Conservation (phyloP, 75 land plant genomes). For the Pseudotsuga menziesii region DNA sequence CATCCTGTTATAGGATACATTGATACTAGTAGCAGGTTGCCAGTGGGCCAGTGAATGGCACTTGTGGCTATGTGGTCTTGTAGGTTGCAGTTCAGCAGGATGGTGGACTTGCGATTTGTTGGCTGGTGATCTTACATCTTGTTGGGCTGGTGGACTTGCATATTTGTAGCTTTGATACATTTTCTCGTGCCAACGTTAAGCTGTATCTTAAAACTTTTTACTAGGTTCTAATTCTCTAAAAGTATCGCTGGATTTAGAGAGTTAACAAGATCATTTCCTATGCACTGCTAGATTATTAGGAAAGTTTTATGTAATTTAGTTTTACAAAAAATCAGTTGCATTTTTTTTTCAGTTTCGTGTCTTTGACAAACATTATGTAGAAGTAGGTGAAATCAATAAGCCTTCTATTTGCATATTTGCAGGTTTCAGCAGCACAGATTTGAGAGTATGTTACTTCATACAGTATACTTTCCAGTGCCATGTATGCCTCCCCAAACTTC, state of each 20-base stretch:
- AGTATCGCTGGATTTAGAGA: not conserved
- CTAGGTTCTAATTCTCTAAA: too few relatives aligned
- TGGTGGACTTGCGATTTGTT: too few relatives aligned
- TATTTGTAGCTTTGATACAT: too few relatives aligned
- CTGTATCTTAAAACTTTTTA: too few relatives aligned
- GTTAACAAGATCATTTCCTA: not conserved
- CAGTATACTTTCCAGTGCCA: not conserved
- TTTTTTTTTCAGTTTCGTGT: not conserved
- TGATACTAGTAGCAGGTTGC: too few relatives aligned
- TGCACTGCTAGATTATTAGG: not conserved
- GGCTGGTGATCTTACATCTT: too few relatives aligned
- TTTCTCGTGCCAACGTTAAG: too few relatives aligned
- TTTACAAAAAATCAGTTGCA: not conserved
- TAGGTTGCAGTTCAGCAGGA: too few relatives aligned
- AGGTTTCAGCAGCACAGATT: not conserved
- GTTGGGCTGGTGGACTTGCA: too few relatives aligned
- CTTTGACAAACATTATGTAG: not conserved
- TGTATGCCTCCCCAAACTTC: not conserved
- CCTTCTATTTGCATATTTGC: not conserved
- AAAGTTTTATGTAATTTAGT: not conserved
- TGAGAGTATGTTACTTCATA: not conserved
- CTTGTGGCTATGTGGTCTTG: too few relatives aligned
- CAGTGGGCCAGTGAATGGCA: too few relatives aligned
- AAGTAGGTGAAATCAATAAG: not conserved
- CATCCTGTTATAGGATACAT: too few relatives aligned